These are phyloP conservation scores for Aethionema arabicum DNA, from an alignment of 345 rosid genomes.

Conservation along the genomic window DNA sequence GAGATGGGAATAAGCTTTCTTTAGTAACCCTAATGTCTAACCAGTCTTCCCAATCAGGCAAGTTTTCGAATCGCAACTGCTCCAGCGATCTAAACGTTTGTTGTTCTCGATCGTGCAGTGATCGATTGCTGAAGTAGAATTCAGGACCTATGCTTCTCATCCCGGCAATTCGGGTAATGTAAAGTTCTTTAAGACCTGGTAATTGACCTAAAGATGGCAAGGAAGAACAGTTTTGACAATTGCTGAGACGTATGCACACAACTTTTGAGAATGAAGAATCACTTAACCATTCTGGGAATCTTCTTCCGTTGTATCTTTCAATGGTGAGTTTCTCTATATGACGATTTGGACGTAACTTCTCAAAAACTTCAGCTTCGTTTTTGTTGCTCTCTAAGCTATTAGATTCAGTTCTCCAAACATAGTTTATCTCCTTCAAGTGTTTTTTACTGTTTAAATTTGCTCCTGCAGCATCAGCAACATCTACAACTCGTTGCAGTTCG, in stretches of 20 bases:
- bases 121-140: constrained; percentile 26
- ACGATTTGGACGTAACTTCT: constrained; percentile 38
- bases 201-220: constrained; percentile 47
- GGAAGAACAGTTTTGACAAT: constrained; percentile 37
- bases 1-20: constrained; percentile 40
- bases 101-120: constrained; percentile 19
- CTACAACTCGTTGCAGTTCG: constrained; percentile 37
- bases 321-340: constrained; percentile 35
- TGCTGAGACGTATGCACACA: constrained; percentile 26
- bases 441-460: constrained; percentile 36
- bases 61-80: constrained; percentile 29
- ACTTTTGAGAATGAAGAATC: constrained; percentile 35
- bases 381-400: constrained; percentile 28
- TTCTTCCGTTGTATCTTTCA: constrained; percentile 35
- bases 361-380: constrained; percentile 32
- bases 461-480: constrained; percentile 37
- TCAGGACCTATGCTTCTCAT: constrained; percentile 32
- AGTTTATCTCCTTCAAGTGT: constrained; percentile 36
- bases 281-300: constrained; percentile 43
- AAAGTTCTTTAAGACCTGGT: constrained; percentile 41
- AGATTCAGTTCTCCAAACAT: constrained; percentile 37
- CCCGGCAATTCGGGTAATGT: constrained; percentile 35
- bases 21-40: constrained; percentile 13
- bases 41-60: constrained; percentile 42
- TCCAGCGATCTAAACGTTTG: constrained; percentile 41